A percentile compares a stretch with the other conserved stretches of the same genome.
Evolutionary conservation across 352 stramenopile genomes (phyloP).

Genomic region (Phytophthora sansomeana): DNA sequence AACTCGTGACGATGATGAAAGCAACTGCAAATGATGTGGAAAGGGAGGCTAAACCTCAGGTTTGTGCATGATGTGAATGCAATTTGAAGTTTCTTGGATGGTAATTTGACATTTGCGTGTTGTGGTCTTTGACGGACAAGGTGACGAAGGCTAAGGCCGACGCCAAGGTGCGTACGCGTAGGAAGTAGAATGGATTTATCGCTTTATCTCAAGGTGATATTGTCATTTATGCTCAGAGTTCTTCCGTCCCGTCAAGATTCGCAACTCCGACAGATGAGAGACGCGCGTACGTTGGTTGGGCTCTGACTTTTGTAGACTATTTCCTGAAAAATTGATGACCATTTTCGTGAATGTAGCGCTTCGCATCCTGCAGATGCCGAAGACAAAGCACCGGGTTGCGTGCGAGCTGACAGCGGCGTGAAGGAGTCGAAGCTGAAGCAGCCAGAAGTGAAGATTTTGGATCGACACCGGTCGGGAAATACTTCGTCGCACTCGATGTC

Average conservation of each 20-base stretch:
- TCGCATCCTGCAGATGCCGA: slow-evolving; percentile 28
- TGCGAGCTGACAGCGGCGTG: slow-evolving; percentile 23
- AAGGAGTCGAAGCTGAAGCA: slow-evolving; percentile 85
- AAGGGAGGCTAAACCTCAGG: slow-evolving; percentile 27
- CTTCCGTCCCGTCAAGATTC: slow-evolving; percentile 11
- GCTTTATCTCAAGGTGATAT: not conserved
- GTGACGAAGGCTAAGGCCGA: slow-evolving; percentile 26
- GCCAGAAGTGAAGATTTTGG: slow-evolving; percentile 63
- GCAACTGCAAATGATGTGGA: slow-evolving; percentile 33
- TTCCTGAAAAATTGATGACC: not conserved
- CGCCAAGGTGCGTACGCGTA: slow-evolving; percentile 12
- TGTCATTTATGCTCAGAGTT: slow-evolving; percentile 3
- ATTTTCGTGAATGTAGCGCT: slow-evolving; percentile 22
- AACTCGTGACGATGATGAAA: slow-evolving; percentile 34
- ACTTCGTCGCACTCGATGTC: slow-evolving; percentile 25
- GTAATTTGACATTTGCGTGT: not conserved
- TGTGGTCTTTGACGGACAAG: slow-evolving; percentile 7
- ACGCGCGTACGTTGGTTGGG: slow-evolving; percentile 29
- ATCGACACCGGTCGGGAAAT: slow-evolving; percentile 39
- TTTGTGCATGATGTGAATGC: not conserved
- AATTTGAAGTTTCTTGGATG: not conserved
- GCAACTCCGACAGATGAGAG: slow-evolving; percentile 44
- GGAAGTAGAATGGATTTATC: not conserved
- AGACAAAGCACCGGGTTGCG: slow-evolving; percentile 15
- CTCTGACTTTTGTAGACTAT: not conserved